A percentile compares a stretch with the other conserved stretches of the same genome.
Conservation (phyloP, 169 alveolate species). For the Cryptosporidium parvum region DNA sequence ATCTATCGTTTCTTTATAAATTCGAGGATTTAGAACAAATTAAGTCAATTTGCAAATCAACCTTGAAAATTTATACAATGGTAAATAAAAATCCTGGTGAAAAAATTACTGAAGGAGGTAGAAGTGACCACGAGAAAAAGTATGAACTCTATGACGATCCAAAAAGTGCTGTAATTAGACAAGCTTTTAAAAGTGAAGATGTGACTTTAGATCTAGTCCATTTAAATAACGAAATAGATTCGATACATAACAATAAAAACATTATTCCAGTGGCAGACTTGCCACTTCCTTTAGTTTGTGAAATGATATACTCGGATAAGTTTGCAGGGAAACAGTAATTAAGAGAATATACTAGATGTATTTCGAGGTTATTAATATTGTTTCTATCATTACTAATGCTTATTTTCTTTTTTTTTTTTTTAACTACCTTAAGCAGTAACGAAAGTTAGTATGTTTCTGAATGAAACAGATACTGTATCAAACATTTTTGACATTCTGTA, state of each 20-base stretch:
- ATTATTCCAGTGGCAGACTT: constrained; percentile 62
- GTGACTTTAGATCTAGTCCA: constrained; percentile 39
- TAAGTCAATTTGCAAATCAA: constrained; percentile 30
- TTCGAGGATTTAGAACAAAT: constrained; percentile 25
- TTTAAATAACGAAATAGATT: constrained; percentile 50
- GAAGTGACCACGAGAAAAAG: constrained; percentile 22
- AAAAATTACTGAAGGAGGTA: constrained; percentile 31
- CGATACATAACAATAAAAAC: constrained; percentile 1
- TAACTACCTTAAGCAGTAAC: constrained; percentile 18
- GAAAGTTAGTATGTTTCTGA: constrained; percentile 60
- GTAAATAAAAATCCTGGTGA: constrained; percentile 30
- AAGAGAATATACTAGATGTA: constrained; percentile 8
- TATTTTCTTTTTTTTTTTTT: neutral
- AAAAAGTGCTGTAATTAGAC: constrained; percentile 5
- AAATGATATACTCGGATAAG: constrained; percentile 39
- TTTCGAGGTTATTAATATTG: neutral
- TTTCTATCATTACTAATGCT: neutral
- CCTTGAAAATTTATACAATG: constrained; percentile 18
- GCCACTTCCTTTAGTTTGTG: constrained; percentile 74
- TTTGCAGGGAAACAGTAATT: constrained; percentile 17
- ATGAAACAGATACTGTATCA: constrained; percentile 59
- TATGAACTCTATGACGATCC: constrained; percentile 20
- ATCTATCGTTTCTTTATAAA: constrained; percentile 27
- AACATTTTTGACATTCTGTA: constrained; percentile 72
- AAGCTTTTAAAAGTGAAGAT: constrained; percentile 32